Percentiles rank a stretch among this genome's conserved stretches.
These are phyloP conservation scores for Cylindrotheca closterium DNA, from an alignment of 108 stramenopile genomes.

Conservation along the genomic window DNA sequence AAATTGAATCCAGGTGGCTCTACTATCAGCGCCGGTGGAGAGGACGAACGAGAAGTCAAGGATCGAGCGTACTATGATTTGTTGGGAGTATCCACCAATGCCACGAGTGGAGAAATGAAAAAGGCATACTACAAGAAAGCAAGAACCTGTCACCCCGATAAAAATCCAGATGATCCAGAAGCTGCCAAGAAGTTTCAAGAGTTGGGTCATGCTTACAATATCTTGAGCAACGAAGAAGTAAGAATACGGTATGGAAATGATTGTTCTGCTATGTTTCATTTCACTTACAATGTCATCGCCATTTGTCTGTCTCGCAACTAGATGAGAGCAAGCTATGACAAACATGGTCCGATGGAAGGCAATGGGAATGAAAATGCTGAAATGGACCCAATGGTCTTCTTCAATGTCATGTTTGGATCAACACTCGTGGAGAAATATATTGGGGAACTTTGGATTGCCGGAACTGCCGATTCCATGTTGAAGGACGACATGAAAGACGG, in stretches of 20 bases:
- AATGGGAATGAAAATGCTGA: constrained; percentile 42
- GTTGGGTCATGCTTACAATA: constrained; percentile 88
- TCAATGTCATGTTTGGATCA: constrained; percentile 87
- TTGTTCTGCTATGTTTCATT: neutral
- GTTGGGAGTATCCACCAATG: constrained; percentile 73
- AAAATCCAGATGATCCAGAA: constrained; percentile 84
- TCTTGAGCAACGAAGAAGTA: constrained; percentile 70
- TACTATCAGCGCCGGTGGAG: neutral
- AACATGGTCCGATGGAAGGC: constrained; percentile 66
- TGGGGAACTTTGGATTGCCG: constrained; percentile 84
- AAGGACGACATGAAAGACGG: constrained; percentile 44
- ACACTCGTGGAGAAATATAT: constrained; percentile 80
- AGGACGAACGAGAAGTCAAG: constrained; percentile 51
- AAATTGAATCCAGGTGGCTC: neutral
- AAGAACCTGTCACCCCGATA: constrained; percentile 82
- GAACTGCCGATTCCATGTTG: constrained; percentile 71
- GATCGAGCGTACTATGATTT: constrained; percentile 87
- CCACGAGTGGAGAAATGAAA: constrained; percentile 79
- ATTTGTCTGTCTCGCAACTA: neutral
- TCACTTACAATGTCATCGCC: neutral
- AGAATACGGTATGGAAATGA: neutral
- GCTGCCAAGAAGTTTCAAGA: constrained; percentile 82
- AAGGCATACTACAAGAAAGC: constrained; percentile 92
- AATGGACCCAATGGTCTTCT: constrained; percentile 83
- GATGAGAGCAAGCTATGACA: constrained; percentile 76